Percentiles rank a stretch among this genome's conserved stretches.
Conservation (phyloP, 768 basidiomycete species). For the Dioszegia crocea region DNA sequence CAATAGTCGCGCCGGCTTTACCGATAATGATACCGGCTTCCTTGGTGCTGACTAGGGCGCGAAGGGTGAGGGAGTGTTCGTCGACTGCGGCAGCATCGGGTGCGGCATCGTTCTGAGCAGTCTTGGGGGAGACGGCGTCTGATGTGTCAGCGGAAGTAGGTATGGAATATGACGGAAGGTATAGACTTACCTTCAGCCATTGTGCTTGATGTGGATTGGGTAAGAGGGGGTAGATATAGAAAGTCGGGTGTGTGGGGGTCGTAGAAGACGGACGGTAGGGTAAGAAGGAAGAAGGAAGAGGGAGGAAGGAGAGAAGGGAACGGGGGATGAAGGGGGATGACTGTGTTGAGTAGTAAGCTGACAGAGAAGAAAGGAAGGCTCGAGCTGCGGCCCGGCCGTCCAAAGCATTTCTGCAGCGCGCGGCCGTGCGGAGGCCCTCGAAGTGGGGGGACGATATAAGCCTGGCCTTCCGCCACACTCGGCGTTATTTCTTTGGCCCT, state of each 20-base stretch:
- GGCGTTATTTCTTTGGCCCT: constrained; percentile 3
- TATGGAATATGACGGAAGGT: neutral
- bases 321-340: constrained; percentile 6
- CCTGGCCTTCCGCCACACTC: constrained; percentile 14
- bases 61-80: constrained; percentile 62
- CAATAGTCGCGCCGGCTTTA: constrained; percentile 94
- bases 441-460: no score
- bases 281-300: neutral
- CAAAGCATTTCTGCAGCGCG: no score
- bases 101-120: constrained; percentile 17
- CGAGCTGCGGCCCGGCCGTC: no score
- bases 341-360: neutral
- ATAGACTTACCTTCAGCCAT: constrained; percentile 20
- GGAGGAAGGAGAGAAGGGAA: constrained; percentile 10
- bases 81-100: constrained; percentile 17
- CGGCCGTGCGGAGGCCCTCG: no score
- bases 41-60: constrained; percentile 92
- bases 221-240: neutral
- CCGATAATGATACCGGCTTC: constrained; percentile 58
- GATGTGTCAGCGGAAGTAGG: constrained; percentile 6
- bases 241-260: neutral
- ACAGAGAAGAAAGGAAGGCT: neutral
- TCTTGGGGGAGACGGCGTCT: constrained; percentile 41
- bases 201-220: constrained; percentile 6
- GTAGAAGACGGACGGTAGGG: neutral